Conservation (phyloP, 2,329 filamentous ascomycete genomes). For the Coniochaeta sp. region DNA sequence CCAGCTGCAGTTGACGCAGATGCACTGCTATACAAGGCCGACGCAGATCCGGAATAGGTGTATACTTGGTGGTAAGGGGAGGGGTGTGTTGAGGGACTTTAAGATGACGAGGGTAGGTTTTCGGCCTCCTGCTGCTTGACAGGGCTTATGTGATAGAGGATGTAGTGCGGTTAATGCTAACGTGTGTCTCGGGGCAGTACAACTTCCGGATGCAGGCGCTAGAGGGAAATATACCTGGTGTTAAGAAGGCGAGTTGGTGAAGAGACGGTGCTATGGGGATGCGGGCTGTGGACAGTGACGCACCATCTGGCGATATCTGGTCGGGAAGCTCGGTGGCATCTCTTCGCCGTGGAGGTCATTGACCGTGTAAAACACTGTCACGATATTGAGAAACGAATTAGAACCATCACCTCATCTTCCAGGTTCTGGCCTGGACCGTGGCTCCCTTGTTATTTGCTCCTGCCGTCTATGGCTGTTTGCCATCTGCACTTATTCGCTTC, state of each 20-base stretch:
- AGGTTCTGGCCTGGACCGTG: neutral
- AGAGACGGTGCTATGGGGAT: constrained; percentile 4
- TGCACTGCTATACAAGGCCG: constrained; percentile 91
- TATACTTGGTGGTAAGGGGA: constrained; percentile 80
- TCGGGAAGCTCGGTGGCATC: neutral
- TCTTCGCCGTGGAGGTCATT: neutral
- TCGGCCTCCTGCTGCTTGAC: neutral
- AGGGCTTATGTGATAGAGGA: too few relatives aligned
- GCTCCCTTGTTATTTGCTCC: too few relatives aligned
- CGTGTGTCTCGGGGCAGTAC: constrained; percentile 51
- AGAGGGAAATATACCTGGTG: constrained; percentile 77
- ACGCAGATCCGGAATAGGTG: constrained; percentile 95
- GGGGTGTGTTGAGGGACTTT: constrained; percentile 89
- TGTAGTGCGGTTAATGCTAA: constrained; percentile 9
- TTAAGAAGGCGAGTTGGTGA: constrained; percentile 96
- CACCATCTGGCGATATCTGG: neutral
- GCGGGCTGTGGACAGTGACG: neutral
- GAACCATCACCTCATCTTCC: neutral
- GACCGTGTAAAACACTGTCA: constrained; percentile 1
- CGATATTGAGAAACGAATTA: neutral
- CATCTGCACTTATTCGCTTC: neutral
- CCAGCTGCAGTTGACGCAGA: constrained; percentile 85
- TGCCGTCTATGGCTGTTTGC: neutral
- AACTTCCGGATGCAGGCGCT: constrained; percentile 90
- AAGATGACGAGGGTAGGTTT: constrained; percentile 79